Evolutionary conservation across 768 basidiomycete species (phyloP).

Genomic region (Trametes coccinea): DNA sequence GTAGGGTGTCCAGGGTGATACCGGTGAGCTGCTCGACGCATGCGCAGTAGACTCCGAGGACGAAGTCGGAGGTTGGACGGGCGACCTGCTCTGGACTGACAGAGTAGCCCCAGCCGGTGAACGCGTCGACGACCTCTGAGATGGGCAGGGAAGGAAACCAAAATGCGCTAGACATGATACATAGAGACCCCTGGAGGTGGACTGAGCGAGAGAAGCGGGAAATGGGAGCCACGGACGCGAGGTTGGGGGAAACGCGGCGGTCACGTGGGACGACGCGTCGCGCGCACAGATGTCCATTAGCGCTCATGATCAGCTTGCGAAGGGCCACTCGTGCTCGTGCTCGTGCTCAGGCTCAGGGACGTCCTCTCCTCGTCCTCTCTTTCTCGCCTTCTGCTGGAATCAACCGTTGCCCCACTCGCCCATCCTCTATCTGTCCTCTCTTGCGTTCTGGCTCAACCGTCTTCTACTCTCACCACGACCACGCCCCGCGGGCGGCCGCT

Average conservation of each 20-base stretch:
- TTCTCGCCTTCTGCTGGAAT: background rate
- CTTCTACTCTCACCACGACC: too few relatives aligned
- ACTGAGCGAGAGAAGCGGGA: background rate
- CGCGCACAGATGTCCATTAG: background rate
- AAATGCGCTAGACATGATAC: conserved; percentile 36
- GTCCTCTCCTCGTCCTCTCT: background rate
- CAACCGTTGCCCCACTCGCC: background rate
- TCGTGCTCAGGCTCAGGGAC: background rate
- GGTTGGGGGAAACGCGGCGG: conserved; percentile 8
- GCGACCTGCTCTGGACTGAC: conserved; percentile 68
- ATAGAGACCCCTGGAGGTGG: background rate
- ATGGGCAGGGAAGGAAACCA: conserved; percentile 69
- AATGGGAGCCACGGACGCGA: background rate
- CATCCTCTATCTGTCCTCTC: conserved; percentile 1
- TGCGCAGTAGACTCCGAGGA: conserved; percentile 65
- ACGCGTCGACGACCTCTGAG: conserved; percentile 61
- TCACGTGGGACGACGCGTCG: conserved; percentile 21
- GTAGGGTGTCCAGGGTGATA: conserved; percentile 57
- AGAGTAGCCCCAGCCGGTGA: conserved; percentile 68
- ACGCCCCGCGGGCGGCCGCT: background rate
- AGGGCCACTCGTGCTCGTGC: too few relatives aligned
- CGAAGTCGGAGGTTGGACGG: conserved; percentile 69
- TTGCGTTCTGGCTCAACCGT: background rate
- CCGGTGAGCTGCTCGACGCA: conserved; percentile 74
- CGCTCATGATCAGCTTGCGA: too few relatives aligned